Conservation (phyloP, 805 yeast species). For the Wickerhamomyces kurtzmanii region DNA sequence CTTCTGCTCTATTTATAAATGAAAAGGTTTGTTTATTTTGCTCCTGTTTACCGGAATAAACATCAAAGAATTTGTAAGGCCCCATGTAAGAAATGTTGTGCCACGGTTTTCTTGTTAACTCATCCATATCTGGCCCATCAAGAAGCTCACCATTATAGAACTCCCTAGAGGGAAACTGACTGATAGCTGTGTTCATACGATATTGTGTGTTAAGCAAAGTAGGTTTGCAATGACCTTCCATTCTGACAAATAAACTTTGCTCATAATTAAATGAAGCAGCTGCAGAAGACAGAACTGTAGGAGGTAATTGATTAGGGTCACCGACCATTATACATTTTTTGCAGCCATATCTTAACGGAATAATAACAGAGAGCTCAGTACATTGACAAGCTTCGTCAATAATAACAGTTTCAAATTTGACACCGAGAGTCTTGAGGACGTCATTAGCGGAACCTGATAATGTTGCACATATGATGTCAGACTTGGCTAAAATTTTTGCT, state of each 20-base stretch:
- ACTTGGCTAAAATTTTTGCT: conserved; percentile 56
- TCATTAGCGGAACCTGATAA: conserved; percentile 93
- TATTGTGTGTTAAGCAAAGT: conserved; percentile 83
- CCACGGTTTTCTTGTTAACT: conserved; percentile 61
- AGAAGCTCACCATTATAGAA: conserved; percentile 66
- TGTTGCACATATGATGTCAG: conserved; percentile 86
- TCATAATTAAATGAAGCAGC: conserved; percentile 79
- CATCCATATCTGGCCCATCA: conserved; percentile 73
- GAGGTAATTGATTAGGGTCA: conserved; percentile 97
- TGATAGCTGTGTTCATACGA: conserved; percentile 95
- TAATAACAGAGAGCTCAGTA: conserved; percentile 84
- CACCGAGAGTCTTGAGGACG: conserved; percentile 60
- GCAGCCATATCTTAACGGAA: conserved; percentile 89
- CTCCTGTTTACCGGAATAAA: conserved; percentile 52
- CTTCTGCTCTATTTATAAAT: conserved; percentile 61
- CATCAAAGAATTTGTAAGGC: conserved; percentile 77
- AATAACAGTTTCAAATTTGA: conserved; percentile 81
- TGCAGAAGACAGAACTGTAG: conserved; percentile 84
- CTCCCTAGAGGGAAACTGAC: conserved; percentile 75
- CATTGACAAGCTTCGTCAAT: conserved; percentile 98
- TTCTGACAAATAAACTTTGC: conserved; percentile 87
- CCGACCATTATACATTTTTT: conserved; percentile 93
- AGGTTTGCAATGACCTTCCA: conserved; percentile 59
- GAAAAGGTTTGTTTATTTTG: conserved; percentile 61
- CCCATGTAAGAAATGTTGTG: conserved; percentile 45